Evolutionary conservation across 768 basidiomycete genomes (phyloP), one percentile per base, ranked within the genome.

Genomic region (Termitomyces sp.): DNA sequence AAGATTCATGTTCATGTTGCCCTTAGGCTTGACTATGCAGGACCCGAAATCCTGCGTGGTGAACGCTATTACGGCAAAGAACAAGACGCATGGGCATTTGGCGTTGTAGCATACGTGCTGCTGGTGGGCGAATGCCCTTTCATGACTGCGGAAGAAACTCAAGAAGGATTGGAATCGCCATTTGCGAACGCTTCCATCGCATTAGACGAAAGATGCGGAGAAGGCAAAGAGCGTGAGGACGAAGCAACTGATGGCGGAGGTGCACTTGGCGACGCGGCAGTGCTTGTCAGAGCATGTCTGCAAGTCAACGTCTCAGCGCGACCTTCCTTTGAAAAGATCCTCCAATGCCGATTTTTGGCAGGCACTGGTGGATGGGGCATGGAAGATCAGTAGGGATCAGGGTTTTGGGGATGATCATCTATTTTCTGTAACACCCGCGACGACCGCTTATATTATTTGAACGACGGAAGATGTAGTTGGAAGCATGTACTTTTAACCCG

Each of bases 61-160:
- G 94, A 97, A 68, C 83, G 91, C 49, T 99, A 99, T 69, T 81
- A 89, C 61, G 97, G 96, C 35, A 95, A 94, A 67, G 94, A 96
- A 68, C 95, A 98, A 71, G 96, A 99, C 63, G 90, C 98, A 3
- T 99, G 96, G 95, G 96, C 96, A 0, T 91, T 96, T 58, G 96
- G 96, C 14, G 94, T 98, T 23, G 93, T 99, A 21, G 94, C 88
- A 12, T 99, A 94, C 69, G 96, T 99, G 55, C 82, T 99, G 59
- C 80, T 98, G 17, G 82, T 88, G 21, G 92, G 93, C 6, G 93
- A 96, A 74, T 95, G 93, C 66, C 92, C 92, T 1, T 95, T 94
- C 74, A 84, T 86, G 73, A 92, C 89, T 17, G 88, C 94, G 1
- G 88, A 86, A 39, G 95, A 98, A 68, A 92, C 94, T 0, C 91